phyloP scores from a whole-genome alignment of 208 protist species.

The Vickermania ingenoplastis region DNA sequence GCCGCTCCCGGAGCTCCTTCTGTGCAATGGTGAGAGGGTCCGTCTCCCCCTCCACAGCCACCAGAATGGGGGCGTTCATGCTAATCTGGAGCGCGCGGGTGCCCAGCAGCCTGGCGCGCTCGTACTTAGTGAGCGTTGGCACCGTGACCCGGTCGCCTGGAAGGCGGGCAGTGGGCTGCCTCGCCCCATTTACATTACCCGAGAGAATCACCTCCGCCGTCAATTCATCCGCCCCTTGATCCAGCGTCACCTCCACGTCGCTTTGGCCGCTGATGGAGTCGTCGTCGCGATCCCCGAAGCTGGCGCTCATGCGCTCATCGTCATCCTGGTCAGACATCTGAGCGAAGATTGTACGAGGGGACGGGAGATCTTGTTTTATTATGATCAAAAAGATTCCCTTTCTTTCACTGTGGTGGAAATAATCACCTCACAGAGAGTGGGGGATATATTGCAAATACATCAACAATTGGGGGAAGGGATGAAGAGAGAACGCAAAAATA shows the following conservation, averaged over 20 bases:
- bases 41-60: slow-evolving; percentile 95
- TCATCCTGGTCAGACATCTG: slow-evolving; percentile 44
- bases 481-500: too few species aligned
- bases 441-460: too few species aligned
- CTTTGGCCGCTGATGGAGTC: slow-evolving; percentile 15
- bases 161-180: slow-evolving; percentile 26
- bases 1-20: slow-evolving; percentile 94
- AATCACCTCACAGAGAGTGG: too few species aligned
- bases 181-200: slow-evolving; percentile 29
- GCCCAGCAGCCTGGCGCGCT: slow-evolving; percentile 96
- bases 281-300: slow-evolving; percentile 35
- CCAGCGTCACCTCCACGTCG: slow-evolving; percentile 1
- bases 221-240: slow-evolving; percentile 11
- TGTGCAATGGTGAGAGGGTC: slow-evolving; percentile 97
- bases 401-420: too few species aligned
- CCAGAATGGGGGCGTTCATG: slow-evolving; percentile 97
- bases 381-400: too few species aligned
- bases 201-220: slow-evolving; percentile 45
- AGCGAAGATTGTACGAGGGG: too few species aligned
- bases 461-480: too few species aligned
- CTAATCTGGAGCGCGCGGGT: slow-evolving; percentile 98
- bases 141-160: slow-evolving; percentile 88
- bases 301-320: slow-evolving; percentile 47
- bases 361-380: too few species aligned
- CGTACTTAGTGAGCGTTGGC: slow-evolving; percentile 98